Evolutionary conservation across 208 protist genomes (phyloP), one percentile per base, ranked within the genome.

Genomic region (Vickermania ingenoplastis): DNA sequence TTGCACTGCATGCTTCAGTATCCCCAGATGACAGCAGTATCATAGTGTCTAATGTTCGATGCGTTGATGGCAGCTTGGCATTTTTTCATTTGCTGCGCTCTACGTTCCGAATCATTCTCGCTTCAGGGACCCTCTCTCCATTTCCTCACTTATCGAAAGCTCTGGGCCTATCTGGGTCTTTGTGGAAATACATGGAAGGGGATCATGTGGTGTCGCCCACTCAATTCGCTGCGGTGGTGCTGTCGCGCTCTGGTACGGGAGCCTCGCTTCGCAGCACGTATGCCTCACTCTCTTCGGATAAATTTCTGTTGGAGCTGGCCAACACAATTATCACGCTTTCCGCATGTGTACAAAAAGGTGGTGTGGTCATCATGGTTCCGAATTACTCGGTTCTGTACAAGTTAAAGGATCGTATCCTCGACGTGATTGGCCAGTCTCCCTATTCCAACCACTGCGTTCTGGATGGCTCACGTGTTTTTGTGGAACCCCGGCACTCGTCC

Each of bases 41-140:
- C 21, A 7, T 13, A 54, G 5, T 17, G n/a, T 5, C 50, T 54
- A 65, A 76, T 22, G 65, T 74, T 53, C 94, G 65, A 69, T 98
- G 79, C 64, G 73, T 73, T 29, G 88, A 77, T 64, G 97, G 61
- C 0, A 76, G 81, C 57, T 63, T 89, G 22, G 83, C 80, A 0
- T 88, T 91, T 59, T 60, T 71, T 17, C 75, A 89, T 55, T 66
- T 91, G 13, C 63, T 83, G 13, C 61, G 54, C 13, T 59, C 58
- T 17, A 74, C 78, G 23, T 68, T 85, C 41, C 81, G 79, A 23
- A 61, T 98, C 17, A 81, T 99, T 26, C 78, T 99, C 21, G 96
- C 95, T 13, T 96, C 85, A 17, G 97, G 97, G n/a, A 99, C 97
- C 14, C 71, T 99, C 7, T 79, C 90, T 0, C 96, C 96, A 0